phyloP scores from a whole-genome alignment of 2,329 filamentous ascomycete species.

The Cladophialophora carrionii region DNA sequence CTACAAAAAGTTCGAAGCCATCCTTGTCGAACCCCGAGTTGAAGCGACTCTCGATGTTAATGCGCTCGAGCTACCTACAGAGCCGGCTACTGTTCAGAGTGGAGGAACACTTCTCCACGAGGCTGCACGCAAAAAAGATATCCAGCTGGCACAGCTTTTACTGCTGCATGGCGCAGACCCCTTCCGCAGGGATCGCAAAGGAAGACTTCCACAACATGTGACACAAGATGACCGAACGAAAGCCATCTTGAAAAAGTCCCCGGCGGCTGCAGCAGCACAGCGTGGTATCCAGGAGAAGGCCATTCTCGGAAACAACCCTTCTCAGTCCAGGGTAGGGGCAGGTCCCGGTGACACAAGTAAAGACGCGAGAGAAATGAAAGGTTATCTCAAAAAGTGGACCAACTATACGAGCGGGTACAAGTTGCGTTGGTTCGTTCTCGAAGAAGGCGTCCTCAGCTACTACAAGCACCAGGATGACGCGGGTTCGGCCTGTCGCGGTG shows the following conservation, averaged over 20 bases:
- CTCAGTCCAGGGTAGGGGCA: constrained; percentile 49
- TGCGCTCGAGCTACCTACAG: constrained; percentile 82
- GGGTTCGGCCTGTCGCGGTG: constrained; percentile 91
- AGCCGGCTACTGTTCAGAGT: constrained; percentile 72
- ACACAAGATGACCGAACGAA: constrained; percentile 91
- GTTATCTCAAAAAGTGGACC: constrained; percentile 98
- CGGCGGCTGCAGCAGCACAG: constrained; percentile 90
- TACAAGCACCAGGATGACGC: constrained; percentile 99
- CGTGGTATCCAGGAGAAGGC: constrained; percentile 96
- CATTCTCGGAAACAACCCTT: constrained; percentile 75
- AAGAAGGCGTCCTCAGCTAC: constrained; percentile 96
- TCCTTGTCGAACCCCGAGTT: constrained; percentile 82
- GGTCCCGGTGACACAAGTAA: constrained; percentile 65
- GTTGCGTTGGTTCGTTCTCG: constrained; percentile 93
- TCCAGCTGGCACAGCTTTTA: constrained; percentile 83
- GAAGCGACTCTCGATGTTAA: constrained; percentile 91
- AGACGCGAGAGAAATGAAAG: constrained; percentile 95
- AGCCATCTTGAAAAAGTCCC: constrained; percentile 88
- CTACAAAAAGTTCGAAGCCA: constrained; percentile 75
- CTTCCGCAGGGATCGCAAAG: constrained; percentile 91
- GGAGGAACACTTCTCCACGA: constrained; percentile 95
- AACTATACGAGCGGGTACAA: constrained; percentile 98
- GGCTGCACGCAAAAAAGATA: constrained; percentile 84
- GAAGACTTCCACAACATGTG: constrained; percentile 92
- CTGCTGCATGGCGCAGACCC: constrained; percentile 94